Percentiles rank a stretch among this genome's conserved stretches.
phyloP scores from a whole-genome alignment of 208 protist genomes.

The Trypanosoma grayi region DNA sequence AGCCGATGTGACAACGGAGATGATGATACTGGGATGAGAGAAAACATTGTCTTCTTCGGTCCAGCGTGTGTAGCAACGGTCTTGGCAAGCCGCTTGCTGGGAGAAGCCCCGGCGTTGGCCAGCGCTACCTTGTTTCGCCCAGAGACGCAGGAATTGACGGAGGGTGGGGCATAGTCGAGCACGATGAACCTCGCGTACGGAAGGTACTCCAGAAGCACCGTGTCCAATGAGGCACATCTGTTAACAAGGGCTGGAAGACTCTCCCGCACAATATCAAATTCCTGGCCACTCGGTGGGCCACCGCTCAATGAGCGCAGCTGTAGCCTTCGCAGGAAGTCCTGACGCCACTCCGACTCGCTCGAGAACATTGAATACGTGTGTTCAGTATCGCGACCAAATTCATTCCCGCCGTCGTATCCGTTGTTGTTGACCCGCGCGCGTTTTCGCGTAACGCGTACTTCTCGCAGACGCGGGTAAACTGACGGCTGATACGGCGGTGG shows the following conservation, averaged over 20 bases:
- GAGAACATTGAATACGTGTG: background rate
- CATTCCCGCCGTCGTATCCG: background rate
- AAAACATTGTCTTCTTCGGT: slow-evolving; percentile 26
- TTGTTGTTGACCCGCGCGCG: slow-evolving; percentile 1
- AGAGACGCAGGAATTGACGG: background rate
- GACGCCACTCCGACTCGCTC: slow-evolving; percentile 12
- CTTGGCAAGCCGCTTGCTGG: background rate
- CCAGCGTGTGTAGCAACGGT: background rate
- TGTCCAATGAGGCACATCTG: slow-evolving; percentile 45
- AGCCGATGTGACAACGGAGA: background rate
- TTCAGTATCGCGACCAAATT: background rate
- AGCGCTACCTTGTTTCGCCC: background rate
- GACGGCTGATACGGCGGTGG: slow-evolving; percentile 56
- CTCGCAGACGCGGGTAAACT: slow-evolving; percentile 67
- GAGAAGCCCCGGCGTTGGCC: background rate
- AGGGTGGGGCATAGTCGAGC: slow-evolving; percentile 18
- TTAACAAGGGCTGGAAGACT: slow-evolving; percentile 40
- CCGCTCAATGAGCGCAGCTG: background rate
- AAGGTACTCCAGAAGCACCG: slow-evolving; percentile 55
- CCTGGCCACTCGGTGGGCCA: background rate
- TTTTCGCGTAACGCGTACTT: slow-evolving; percentile 16
- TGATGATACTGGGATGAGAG: background rate
- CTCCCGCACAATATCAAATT: slow-evolving; percentile 69
- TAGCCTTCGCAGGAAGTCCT: slow-evolving; percentile 17
- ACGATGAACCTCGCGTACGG: slow-evolving; percentile 67